Percentiles rank a stretch among this genome's conserved stretches.
Evolutionary conservation across 202 grass and related monocot genomes (phyloP).

Genomic region (Schoenoplectus tabernaemontani): DNA sequence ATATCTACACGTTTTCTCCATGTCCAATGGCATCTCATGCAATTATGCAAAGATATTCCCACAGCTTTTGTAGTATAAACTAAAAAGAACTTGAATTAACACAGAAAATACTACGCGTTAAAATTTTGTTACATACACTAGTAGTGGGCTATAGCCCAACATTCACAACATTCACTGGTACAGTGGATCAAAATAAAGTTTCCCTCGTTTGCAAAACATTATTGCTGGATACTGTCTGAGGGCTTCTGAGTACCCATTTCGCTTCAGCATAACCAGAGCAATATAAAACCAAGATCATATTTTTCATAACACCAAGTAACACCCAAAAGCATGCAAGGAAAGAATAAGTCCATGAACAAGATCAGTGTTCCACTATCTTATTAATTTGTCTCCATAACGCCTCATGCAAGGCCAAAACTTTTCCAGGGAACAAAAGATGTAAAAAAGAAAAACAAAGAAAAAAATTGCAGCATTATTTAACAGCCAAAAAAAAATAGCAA

Average conservation of each 20-base stretch:
- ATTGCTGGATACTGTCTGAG: no score
- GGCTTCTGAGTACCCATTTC: neutral
- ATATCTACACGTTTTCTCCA: neutral
- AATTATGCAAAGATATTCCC: neutral
- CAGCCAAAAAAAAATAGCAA: neutral
- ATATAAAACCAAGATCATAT: neutral
- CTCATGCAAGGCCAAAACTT: slow-evolving; percentile 13
- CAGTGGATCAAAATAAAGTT: no score
- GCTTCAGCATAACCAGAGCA: neutral
- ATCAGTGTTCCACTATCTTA: neutral
- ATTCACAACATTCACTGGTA: no score
- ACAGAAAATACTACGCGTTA: neutral
- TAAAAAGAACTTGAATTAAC: neutral
- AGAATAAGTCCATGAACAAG: neutral
- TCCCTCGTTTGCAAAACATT: neutral
- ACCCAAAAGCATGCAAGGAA: neutral
- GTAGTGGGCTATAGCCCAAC: neutral
- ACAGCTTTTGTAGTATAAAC: neutral
- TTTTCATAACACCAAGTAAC: neutral
- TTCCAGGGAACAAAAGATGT: neutral
- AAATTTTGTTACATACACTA: neutral
- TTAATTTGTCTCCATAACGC: neutral
- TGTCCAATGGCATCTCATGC: neutral
- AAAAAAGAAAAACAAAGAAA: neutral
- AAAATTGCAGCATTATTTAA: neutral